These are phyloP conservation scores for Orobanche coerulescens DNA, from an alignment of 257 asterid species.

Conservation along the genomic window DNA sequence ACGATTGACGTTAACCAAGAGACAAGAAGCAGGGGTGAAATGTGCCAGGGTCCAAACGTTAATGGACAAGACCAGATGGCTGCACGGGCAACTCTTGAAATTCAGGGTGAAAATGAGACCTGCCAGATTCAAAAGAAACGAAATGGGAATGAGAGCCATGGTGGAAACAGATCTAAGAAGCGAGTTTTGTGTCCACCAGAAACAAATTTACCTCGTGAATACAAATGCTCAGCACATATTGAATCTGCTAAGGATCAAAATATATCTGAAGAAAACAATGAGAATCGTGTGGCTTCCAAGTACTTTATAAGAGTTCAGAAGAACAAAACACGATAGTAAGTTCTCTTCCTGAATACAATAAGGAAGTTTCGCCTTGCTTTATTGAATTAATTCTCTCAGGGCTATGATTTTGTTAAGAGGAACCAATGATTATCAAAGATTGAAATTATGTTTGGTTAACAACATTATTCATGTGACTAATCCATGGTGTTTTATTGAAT, in stretches of 20 bases:
- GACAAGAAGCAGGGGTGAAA: conserved; percentile 13
- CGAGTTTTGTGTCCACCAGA: conserved; percentile 19
- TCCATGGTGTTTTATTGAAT: not conserved
- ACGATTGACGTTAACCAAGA: conserved; percentile 9
- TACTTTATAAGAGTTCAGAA: conserved; percentile 29
- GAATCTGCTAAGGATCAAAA: conserved; percentile 23
- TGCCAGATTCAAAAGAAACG: not conserved
- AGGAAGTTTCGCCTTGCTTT: not conserved
- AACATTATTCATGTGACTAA: not conserved
- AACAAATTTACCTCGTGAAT: conserved; percentile 18
- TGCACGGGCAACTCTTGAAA: too few species aligned
- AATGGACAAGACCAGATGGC: too few species aligned
- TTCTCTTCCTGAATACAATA: conserved; percentile 6
- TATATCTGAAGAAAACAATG: conserved; percentile 40
- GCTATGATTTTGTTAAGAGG: not conserved
- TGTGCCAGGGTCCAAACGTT: conserved; percentile 16
- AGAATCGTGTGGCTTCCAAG: conserved; percentile 23
- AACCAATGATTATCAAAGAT: not conserved
- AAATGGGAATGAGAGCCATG: conserved; percentile 10
- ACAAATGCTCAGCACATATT: conserved; percentile 9
- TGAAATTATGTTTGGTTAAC: not conserved
- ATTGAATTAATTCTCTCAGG: conserved; percentile 5
- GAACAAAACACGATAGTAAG: conserved; percentile 36
- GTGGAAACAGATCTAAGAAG: conserved; percentile 14
- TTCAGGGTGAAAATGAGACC: too few species aligned